Evolutionary conservation across 208 protist species (phyloP), one percentile per base, ranked within the genome.

Genomic region (Endotrypanum monterogeii): DNA sequence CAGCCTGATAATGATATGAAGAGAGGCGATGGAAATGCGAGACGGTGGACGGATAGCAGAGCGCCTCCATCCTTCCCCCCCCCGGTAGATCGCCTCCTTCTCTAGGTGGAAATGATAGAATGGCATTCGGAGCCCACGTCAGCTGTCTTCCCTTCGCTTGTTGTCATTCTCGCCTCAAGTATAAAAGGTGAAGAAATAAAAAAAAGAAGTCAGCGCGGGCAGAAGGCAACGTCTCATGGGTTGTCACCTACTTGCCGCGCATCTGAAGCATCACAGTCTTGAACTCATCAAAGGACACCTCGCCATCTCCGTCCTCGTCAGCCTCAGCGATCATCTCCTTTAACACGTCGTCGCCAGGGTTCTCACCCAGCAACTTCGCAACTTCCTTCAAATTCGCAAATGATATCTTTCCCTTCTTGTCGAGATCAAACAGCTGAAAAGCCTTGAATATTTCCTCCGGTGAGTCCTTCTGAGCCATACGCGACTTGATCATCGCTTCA

Each of bases 291-390:
- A 98, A 94, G 55, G 85, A 97, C 28, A 99, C 93, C 66, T 97
- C 95, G 46, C 98, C 98, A 83, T 99, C 98, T 52, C 97, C 93
- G 81, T 99, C 98, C 58, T 96, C 79, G 78, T 99, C 98, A 1
- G 98, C 98, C 76, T 98, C 97, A 11, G 96, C 89, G 66, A 99
- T 99, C 98, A 99, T 99, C 84, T 98, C 97, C 80, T 98, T 88
- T 41, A 99, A 83, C 46, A 99, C 98, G 11, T 99, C 98, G 65
- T 99, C 98, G 16, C 96, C 89, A 5, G 98, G 89, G 83, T 98
- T 97, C 76, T 99, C 98, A 11, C 97, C 97, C 3, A 99, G 83
- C 68, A 98, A 84, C 73, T 98, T 96, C 44, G 97, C 96, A 16
- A 99, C 97, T 79, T 96, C 82, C 81, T 98, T 98, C 41, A 99